These are phyloP conservation scores for Albifimbria verrucaria DNA, from an alignment of 2,329 filamentous ascomycete genomes.

Conservation along the genomic window DNA sequence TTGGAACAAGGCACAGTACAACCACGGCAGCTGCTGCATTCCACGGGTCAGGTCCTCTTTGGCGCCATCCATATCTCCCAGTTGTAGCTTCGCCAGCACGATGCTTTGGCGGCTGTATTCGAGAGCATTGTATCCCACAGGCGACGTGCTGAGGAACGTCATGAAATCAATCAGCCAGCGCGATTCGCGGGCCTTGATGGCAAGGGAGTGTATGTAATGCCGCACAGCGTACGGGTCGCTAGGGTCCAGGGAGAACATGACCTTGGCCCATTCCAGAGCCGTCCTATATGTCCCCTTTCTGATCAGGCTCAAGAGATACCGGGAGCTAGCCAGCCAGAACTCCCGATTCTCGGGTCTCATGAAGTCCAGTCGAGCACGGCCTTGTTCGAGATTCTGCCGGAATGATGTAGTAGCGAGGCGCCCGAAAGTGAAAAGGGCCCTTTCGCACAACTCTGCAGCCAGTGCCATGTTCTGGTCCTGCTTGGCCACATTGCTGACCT, in stretches of 20 bases:
- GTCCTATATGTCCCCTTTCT: constrained; percentile 94
- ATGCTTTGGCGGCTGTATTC: constrained; percentile 74
- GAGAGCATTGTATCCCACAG: constrained; percentile 36
- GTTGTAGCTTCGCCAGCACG: constrained; percentile 71
- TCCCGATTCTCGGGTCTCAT: constrained; percentile 82
- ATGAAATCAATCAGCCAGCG: constrained; percentile 72
- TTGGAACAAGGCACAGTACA: constrained; percentile 76
- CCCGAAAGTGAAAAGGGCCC: constrained; percentile 92
- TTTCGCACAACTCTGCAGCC: constrained; percentile 82
- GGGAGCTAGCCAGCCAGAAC: constrained; percentile 85
- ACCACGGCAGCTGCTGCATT: constrained; percentile 76
- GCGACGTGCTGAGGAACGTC: constrained; percentile 36
- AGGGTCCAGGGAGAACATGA: constrained; percentile 72
- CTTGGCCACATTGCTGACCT: constrained; percentile 88
- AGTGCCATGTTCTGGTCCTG: constrained; percentile 86
- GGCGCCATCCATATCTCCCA: constrained; percentile 63
- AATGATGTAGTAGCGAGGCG: constrained; percentile 83
- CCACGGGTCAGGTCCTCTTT: constrained; percentile 62
- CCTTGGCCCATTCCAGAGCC: constrained; percentile 88
- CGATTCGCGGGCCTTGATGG: constrained; percentile 75
- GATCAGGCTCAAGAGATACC: constrained; percentile 81
- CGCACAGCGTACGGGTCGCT: constrained; percentile 80
- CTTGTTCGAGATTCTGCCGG: constrained; percentile 68
- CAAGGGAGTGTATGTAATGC: constrained; percentile 78
- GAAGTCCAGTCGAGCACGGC: constrained; percentile 80